Base-by-base conservation (phyloP, 2,329 filamentous ascomycete species). In the Incumbomyces delicatus region DNA sequence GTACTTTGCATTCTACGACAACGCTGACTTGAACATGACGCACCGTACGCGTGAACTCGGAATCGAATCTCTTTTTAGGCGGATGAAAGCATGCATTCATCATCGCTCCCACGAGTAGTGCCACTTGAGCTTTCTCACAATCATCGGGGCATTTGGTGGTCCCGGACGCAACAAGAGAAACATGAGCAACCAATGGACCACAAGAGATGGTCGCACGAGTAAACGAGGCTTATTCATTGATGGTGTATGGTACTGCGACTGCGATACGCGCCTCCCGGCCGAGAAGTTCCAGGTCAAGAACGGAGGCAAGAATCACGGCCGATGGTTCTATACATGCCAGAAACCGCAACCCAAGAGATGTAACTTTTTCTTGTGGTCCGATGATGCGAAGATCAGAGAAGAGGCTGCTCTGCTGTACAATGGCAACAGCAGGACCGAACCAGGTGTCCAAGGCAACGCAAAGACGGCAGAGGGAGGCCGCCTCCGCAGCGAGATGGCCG, bases 301-400 rank as follows among this genome's bases (percentile, higher is more conserved):
- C 50, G 68, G 72, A 27, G 71, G 72, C 10, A 61, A 61, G 37
- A 81, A 81, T 53, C 66, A 77, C 49, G 76, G 76, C 10, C 63
- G 69, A 54, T 76, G 70, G 68, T 78, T 81, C 60, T 79, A 77
- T 53, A 75, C 71, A 3, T 82, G 78, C 56, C 74, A 78, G 53
- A 69, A 71, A 54, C 62, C 65, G 30, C 63, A 68, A 44, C 57
- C 63, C 2, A 63, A 70, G 38, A 64, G 69, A 34, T 82, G 78
- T 57, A 66, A 64, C 4, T 81, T 81, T 65, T 82, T 81, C 48
- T 66, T 81, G 0, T 82, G 77, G 78, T 69, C 73, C 12, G 70
- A 74, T 45, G 75, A 80, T 46, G 78, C 78, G 12, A 68, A 74
- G 52, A 52, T 63, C n/a, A 66, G 78, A 16, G 74, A 77, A 58